A percentile compares a stretch with the other conserved stretches of the same genome.
phyloP scores from a whole-genome alignment of 2,329 filamentous ascomycete genomes.

The Ophiognomonia clavigignenti-juglandacearum region DNA sequence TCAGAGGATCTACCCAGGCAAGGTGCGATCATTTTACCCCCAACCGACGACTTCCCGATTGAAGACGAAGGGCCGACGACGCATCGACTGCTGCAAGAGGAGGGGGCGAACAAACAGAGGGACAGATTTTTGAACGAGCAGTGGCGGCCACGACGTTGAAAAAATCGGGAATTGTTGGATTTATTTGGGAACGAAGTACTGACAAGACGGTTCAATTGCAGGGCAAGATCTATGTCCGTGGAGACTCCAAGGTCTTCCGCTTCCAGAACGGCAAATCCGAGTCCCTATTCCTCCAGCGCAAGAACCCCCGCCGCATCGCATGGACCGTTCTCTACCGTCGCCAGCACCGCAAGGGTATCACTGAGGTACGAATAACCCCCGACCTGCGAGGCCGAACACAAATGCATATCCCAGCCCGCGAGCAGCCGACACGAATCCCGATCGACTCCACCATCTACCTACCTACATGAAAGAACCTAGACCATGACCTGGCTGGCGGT shows the following conservation, averaged over 20 bases:
- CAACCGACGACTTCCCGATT: not conserved
- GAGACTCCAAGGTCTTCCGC: slow-evolving; percentile 99
- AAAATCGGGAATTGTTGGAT: not conserved
- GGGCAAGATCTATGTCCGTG: slow-evolving; percentile 99
- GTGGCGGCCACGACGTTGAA: not conserved
- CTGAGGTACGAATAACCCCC: slow-evolving; percentile 72
- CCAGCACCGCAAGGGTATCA: slow-evolving; percentile 99
- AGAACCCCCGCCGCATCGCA: slow-evolving; percentile 99
- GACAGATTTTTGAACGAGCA: not conserved
- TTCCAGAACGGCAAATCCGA: slow-evolving; percentile 99
- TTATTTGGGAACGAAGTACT: slow-evolving; percentile 19
- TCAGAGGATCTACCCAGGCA: slow-evolving; percentile 63
- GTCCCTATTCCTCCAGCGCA: slow-evolving; percentile 99
- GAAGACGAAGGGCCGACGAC: not conserved
- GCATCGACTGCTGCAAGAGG: slow-evolving; percentile 4
- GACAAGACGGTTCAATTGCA: slow-evolving; percentile 44
- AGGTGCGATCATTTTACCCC: slow-evolving; percentile 47
- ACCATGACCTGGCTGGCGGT: no score
- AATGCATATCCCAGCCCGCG: not conserved
- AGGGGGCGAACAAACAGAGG: not conserved
- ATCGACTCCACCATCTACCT: no score
- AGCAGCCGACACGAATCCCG: slow-evolving; percentile 1
- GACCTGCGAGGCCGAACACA: slow-evolving; percentile 6
- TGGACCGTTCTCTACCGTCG: slow-evolving; percentile 98
- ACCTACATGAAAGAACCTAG: no score